A percentile compares a stretch with the other conserved stretches of the same genome.
Conservation (phyloP, 139 green algal species). For the Helicosporidium sp. region DNA sequence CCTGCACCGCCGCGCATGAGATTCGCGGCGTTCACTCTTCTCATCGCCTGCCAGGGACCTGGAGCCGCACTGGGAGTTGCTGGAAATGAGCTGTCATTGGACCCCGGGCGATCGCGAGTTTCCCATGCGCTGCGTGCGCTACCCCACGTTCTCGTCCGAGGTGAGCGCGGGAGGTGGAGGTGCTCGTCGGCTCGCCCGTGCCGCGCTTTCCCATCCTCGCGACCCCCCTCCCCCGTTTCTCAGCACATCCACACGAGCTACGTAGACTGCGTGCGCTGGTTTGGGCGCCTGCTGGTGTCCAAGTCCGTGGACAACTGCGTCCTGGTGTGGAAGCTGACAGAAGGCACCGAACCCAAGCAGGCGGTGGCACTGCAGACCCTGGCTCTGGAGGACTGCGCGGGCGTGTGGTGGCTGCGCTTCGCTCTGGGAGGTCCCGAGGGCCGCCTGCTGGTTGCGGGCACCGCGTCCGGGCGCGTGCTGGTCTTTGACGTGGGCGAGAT, state of each 20-base stretch:
- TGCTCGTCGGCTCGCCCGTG: not conserved
- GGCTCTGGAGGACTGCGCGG: slow-evolving; percentile 13
- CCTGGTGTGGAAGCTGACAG: slow-evolving; percentile 26
- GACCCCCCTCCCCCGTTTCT: not conserved
- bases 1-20: too few species aligned
- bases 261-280: slow-evolving; percentile 61
- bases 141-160: slow-evolving; percentile 17
- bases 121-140: slow-evolving; percentile 8
- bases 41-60: too few species aligned
- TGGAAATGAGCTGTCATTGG: slow-evolving; percentile 11
- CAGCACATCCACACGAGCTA: slow-evolving; percentile 52
- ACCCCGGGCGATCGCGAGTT: slow-evolving; percentile 4
- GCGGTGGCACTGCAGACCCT: too few species aligned
- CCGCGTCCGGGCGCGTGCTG: slow-evolving; percentile 20
- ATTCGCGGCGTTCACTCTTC: too few species aligned
- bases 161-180: not conserved
- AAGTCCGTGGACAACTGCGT: slow-evolving; percentile 45
- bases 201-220: not conserved
- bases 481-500: too few species aligned
- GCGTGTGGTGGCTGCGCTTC: slow-evolving; percentile 59
- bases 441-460: slow-evolving; percentile 35
- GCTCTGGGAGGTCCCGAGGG: slow-evolving; percentile 21
- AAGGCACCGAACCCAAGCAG: too few species aligned
- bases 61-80: slow-evolving; percentile 1
- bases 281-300: slow-evolving; percentile 46